A percentile compares a stretch with the other conserved stretches of the same genome.
Conservation (phyloP, 1,139 yeast genomes). For the Pneumocystis oryctolagi region DNA sequence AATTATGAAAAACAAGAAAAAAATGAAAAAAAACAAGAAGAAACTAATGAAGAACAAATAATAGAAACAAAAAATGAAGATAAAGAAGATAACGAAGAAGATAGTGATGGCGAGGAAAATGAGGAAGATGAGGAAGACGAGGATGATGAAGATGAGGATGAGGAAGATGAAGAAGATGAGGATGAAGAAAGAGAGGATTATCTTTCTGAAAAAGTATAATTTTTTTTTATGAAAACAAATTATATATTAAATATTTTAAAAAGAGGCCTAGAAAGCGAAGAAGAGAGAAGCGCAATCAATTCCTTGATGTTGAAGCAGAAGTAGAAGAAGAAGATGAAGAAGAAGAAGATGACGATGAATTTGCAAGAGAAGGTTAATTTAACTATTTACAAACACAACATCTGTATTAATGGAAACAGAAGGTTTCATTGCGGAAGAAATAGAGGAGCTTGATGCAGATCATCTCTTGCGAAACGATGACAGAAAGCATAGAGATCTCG, state of each 20-base stretch:
- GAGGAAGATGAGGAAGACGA: constrained; percentile 19
- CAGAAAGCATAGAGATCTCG: constrained; percentile 79
- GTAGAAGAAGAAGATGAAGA: constrained; percentile 98
- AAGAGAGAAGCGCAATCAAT: constrained; percentile 63
- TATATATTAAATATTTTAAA: constrained; percentile 43
- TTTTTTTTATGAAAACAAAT: constrained; percentile 23
- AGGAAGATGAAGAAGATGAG: constrained; percentile 3
- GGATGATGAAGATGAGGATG: constrained; percentile 15
- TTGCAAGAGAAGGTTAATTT: constrained; percentile 49
- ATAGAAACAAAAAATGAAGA: constrained; percentile 21
- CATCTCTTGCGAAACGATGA: constrained; percentile 30
- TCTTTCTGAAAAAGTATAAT: constrained; percentile 17
- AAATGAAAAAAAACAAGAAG: constrained; percentile 12
- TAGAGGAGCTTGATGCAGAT: constrained; percentile 24
- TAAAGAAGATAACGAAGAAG: constrained; percentile 22
- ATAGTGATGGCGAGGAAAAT: constrained; percentile 22
- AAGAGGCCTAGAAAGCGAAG: constrained; percentile 44
- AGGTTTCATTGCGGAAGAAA: constrained; percentile 52
- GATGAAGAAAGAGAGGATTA: constrained; percentile 9
- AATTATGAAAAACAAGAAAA: neutral
- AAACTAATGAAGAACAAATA: constrained; percentile 17
- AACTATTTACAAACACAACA: neutral
- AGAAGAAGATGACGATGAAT: constrained; percentile 85
- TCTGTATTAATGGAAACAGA: constrained; percentile 27
- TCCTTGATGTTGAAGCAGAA: constrained; percentile 97